These are phyloP conservation scores for Rubia tinctorum DNA, from an alignment of 305 asterid genomes.

Conservation along the genomic window DNA sequence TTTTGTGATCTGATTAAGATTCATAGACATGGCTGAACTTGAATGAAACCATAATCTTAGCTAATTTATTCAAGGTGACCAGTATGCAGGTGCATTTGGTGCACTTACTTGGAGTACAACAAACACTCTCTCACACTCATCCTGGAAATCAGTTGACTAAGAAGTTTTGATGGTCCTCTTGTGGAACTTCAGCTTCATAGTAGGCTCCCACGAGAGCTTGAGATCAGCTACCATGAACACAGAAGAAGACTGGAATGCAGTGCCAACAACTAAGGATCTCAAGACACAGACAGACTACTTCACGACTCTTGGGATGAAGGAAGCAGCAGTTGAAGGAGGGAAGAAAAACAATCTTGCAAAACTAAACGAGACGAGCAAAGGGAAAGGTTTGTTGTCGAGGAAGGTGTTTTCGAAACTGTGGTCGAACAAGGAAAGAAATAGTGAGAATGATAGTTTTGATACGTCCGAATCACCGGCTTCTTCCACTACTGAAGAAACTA, in stretches of 20 bases:
- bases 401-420: conserved; percentile 61
- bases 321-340: conserved; percentile 19
- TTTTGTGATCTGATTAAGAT: too few relatives aligned
- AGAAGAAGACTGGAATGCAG: conserved; percentile 67
- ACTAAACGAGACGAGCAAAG: conserved; percentile 33
- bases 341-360: conserved; percentile 22
- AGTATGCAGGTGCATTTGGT: too few relatives aligned
- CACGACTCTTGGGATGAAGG: conserved; percentile 40
- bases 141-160: too few relatives aligned
- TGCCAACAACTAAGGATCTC: conserved; percentile 49
- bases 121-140: too few relatives aligned
- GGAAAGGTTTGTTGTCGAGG: conserved; percentile 34
- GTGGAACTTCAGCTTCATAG: conserved; percentile 1
- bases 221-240: conserved; percentile 70
- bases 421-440: conserved; percentile 58
- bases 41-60: too few relatives aligned
- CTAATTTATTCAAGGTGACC: too few relatives aligned
- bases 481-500: conserved; percentile 60
- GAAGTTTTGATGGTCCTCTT: too few relatives aligned
- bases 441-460: conserved; percentile 78
- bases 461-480: conserved; percentile 78
- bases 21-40: too few relatives aligned
- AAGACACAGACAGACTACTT: conserved; percentile 55
- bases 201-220: conserved; percentile 63
- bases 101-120: too few relatives aligned